phyloP scores from a whole-genome alignment of 108 stramenopile species.

The Fragilariopsis cylindrus region DNA sequence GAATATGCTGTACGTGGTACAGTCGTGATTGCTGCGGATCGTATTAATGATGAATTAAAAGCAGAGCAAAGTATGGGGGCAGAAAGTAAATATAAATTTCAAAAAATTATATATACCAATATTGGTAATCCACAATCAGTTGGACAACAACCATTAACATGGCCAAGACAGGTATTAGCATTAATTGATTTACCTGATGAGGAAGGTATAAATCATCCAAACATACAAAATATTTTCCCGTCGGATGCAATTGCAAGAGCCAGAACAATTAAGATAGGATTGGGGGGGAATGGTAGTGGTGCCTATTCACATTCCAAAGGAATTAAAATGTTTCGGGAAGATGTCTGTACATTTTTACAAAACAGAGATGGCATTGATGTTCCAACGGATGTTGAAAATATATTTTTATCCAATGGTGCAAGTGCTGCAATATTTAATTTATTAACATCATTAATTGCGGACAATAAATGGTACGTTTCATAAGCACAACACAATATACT shows the following conservation, averaged over 20 bases:
- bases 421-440: constrained; percentile 83
- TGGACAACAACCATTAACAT: constrained; percentile 93
- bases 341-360: constrained; percentile 87
- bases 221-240: constrained; percentile 59
- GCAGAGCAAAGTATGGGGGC: not conserved
- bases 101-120: constrained; percentile 94
- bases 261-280: constrained; percentile 56
- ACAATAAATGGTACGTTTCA: constrained; percentile 47
- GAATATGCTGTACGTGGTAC: constrained; percentile 89
- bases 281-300: constrained; percentile 73
- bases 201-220: constrained; percentile 76
- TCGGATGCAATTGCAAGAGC: constrained; percentile 76
- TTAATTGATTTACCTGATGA: constrained; percentile 76
- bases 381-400: constrained; percentile 68
- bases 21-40: constrained; percentile 82
- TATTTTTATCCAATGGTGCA: constrained; percentile 97
- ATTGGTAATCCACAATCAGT: constrained; percentile 98
- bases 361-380: constrained; percentile 64
- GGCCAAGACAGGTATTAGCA: constrained; percentile 95
- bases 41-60: constrained; percentile 52
- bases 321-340: constrained; percentile 55
- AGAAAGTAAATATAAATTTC: constrained; percentile 52
- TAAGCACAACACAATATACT: not conserved
- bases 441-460: constrained; percentile 75
- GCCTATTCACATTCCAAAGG: constrained; percentile 92